Percentiles rank a stretch among this genome's conserved stretches.
Evolutionary conservation across 768 basidiomycete species (phyloP).

Genomic region (Suillus subaureus): DNA sequence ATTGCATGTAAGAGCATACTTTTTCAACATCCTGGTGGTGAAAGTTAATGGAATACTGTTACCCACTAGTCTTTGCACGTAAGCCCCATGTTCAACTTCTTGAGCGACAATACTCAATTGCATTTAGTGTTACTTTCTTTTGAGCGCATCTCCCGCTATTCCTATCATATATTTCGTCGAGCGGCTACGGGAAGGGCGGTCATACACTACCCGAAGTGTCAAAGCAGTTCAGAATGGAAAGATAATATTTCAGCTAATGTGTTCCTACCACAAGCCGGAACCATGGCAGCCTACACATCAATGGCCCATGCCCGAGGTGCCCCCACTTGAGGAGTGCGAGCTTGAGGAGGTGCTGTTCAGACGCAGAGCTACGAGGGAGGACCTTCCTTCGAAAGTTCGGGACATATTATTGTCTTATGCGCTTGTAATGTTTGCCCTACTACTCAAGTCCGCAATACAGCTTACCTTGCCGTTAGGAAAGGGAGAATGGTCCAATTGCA

Average conservation of each 20-base stretch:
- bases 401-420: constrained; percentile 34
- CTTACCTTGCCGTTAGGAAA: constrained; percentile 48
- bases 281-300: constrained; percentile 72
- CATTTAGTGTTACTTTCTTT: constrained; percentile 77
- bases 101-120: constrained; percentile 8
- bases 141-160: constrained; percentile 68
- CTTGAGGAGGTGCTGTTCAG: constrained; percentile 50
- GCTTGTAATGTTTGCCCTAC: constrained; percentile 18
- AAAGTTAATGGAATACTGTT: constrained; percentile 1
- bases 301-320: constrained; percentile 65
- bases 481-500: constrained; percentile 67
- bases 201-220: constrained; percentile 68
- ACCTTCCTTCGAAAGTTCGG: constrained; percentile 35
- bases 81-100: constrained; percentile 27
- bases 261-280: constrained; percentile 83
- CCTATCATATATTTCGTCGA: constrained; percentile 84
- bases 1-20: constrained; percentile 61
- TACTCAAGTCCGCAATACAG: not conserved
- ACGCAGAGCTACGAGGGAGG: constrained; percentile 30
- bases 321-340: constrained; percentile 63
- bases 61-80: constrained; percentile 67
- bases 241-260: constrained; percentile 65
- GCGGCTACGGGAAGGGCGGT: constrained; percentile 69
- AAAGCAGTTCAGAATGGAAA: constrained; percentile 59
- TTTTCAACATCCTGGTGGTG: not conserved